Evolutionary conservation across 176 grass and related monocot genomes (phyloP), one percentile per base, ranked within the genome.

Genomic region (Oropetium thomaeum): DNA sequence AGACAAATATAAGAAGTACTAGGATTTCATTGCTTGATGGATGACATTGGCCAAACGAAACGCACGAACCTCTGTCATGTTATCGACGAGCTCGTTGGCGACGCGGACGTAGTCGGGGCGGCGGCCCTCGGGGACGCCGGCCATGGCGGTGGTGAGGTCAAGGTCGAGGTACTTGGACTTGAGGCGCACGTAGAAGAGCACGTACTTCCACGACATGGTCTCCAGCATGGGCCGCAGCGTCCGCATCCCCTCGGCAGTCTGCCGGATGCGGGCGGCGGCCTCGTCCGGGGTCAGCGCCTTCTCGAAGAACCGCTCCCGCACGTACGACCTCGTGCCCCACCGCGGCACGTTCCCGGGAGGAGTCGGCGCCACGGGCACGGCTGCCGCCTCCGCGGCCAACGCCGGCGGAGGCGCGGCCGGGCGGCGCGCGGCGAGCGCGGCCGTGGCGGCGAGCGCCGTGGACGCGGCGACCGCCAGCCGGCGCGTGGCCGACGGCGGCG

Each of bases 131-230:
- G 90, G 86, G 9, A 98, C 91, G 32, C 75, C 41, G 51, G 77
- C 81, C 84, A 98, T 81, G 62, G 90, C 95, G 17, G 80, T 98
- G 79, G 88, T 91, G 47, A 98, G 86, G 84, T 98, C 95, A 42
- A 71, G 60, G 79, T 93, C 91, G 19, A 98, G 91, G 73, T 92
- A 98, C 53, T 90, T 87, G 48, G 91, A 83, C 78, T 91, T 93
- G 55, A 92, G 89, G 0, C 95, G 82, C 10, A 98, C 71, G 77
- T 94, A 98, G 80, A 92, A 91, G 57, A 98, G 64, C n/a, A 93
- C 88, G 68, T 96, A 96, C 71, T 79, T 86, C 95, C 95, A 98
- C 4, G 95, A 88, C 95, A 98, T 98, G 65, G 88, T 89, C 73
- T 98, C 91, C 20, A 98, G 84, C 91, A 98, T 98, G 26, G 92